Evolutionary conservation across 2,329 filamentous ascomycete species (phyloP).

Genomic region (Hypocrella siamensis): DNA sequence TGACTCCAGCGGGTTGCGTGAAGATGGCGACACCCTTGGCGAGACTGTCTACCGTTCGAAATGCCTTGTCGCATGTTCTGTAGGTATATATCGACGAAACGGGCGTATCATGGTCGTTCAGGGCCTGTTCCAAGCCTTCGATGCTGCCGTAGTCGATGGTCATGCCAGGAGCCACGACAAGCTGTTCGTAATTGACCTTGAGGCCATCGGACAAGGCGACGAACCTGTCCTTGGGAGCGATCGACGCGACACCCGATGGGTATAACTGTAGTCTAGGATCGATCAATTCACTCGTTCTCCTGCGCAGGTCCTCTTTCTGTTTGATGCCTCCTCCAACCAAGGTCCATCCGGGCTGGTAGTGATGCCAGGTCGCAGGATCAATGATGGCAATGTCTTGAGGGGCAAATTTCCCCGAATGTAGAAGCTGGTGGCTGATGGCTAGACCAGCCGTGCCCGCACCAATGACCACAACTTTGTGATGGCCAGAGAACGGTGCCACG

Average conservation of each 20-base stretch:
- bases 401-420: conserved; percentile 38
- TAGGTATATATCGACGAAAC: conserved; percentile 45
- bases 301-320: conserved; percentile 39
- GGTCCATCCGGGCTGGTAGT: conserved; percentile 58
- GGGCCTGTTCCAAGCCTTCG: conserved; percentile 40
- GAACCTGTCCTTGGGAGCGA: conserved; percentile 39
- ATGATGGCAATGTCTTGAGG: conserved; percentile 47
- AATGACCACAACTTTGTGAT: conserved; percentile 50
- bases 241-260: conserved; percentile 29
- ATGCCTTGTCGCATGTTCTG: conserved; percentile 37
- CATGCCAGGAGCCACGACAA: conserved; percentile 46
- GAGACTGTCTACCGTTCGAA: conserved; percentile 28
- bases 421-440: conserved; percentile 50
- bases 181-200: conserved; percentile 44
- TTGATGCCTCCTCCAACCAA: conserved; percentile 52
- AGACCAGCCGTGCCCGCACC: conserved; percentile 53
- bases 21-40: conserved; percentile 38
- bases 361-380: conserved; percentile 46
- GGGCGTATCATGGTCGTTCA: conserved; percentile 26
- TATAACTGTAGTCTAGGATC: conserved; percentile 48
- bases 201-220: conserved; percentile 39
- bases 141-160: conserved; percentile 32
- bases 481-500: conserved; percentile 14
- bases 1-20: conserved; percentile 39
- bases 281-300: conserved; percentile 32